These are phyloP conservation scores for Epichloe gansuensis DNA, from an alignment of 2,329 filamentous ascomycete genomes.

Conservation along the genomic window DNA sequence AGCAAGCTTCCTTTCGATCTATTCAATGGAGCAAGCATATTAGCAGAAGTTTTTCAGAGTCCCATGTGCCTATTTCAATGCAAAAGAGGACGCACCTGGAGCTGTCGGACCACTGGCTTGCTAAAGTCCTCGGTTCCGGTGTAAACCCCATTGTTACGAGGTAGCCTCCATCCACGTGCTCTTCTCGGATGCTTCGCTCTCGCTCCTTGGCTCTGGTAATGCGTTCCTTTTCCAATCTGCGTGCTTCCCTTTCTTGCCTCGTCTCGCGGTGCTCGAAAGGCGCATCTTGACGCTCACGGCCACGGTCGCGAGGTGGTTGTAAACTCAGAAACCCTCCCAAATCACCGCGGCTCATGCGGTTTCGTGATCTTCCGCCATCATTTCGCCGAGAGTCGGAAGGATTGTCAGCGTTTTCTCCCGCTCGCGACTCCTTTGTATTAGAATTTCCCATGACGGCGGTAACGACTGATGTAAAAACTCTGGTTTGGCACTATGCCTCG, in stretches of 20 bases:
- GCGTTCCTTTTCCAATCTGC: constrained; percentile 73
- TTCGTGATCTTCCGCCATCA: constrained; percentile 13
- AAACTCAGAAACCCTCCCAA: constrained; percentile 34
- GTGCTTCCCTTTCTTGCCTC: constrained; percentile 79
- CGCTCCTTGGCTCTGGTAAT: constrained; percentile 66
- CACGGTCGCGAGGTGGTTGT: constrained; percentile 25
- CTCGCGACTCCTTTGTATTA: constrained; percentile 28
- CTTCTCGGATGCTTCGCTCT: constrained; percentile 80
- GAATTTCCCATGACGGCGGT: constrained; percentile 24
- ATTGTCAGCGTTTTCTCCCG: constrained; percentile 13
- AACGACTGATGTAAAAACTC: background rate
- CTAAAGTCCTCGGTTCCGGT: constrained; percentile 87
- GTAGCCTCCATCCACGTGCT: constrained; percentile 88
- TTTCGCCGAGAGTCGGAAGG: constrained; percentile 5
- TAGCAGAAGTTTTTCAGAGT: constrained; percentile 4
- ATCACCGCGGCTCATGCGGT: constrained; percentile 30
- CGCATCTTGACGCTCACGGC: constrained; percentile 22
- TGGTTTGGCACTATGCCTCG: too few species aligned
- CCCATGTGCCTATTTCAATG: constrained; percentile 3
- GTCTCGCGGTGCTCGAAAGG: constrained; percentile 66
- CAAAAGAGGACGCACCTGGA: constrained; percentile 54
- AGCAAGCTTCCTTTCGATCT: constrained; percentile 88
- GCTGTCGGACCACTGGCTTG: constrained; percentile 74
- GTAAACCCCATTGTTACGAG: constrained; percentile 87
- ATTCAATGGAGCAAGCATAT: constrained; percentile 1